phyloP scores from a whole-genome alignment of 2,329 filamentous ascomycete species.

The Dryadomyces sulphureus region DNA sequence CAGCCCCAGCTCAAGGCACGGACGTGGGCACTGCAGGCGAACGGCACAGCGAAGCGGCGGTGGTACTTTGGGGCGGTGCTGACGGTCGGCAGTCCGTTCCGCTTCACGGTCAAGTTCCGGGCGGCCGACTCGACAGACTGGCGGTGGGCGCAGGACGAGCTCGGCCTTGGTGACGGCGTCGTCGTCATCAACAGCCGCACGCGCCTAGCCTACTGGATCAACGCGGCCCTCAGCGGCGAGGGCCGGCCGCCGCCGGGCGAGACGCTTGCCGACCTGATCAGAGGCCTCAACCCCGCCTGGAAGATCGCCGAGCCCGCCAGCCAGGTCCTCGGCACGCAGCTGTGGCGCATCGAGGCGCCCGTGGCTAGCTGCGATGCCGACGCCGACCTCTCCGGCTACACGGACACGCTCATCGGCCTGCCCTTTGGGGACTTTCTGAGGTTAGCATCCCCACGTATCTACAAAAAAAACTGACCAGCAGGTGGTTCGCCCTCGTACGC shows the following conservation, averaged over 20 bases:
- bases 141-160: constrained; percentile 57
- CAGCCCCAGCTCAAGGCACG: constrained; percentile 13
- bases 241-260: not conserved
- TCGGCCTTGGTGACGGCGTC: constrained; percentile 46
- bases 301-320: constrained; percentile 38
- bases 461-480: constrained; percentile 13
- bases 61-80: constrained; percentile 42
- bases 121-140: constrained; percentile 49
- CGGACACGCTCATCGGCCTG: constrained; percentile 42
- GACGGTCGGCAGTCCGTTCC: constrained; percentile 29
- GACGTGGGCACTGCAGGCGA: constrained; percentile 27
- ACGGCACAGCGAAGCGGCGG: constrained; percentile 18
- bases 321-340: constrained; percentile 51
- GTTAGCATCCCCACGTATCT: constrained; percentile 18
- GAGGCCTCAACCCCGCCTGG: constrained; percentile 40
- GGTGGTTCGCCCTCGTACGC: constrained; percentile 72
- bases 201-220: constrained; percentile 9
- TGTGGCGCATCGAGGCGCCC: constrained; percentile 51
- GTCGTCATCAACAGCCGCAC: constrained; percentile 33
- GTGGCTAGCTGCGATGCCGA: constrained; percentile 37
- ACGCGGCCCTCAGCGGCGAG: constrained; percentile 1
- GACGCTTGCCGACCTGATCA: constrained; percentile 32
- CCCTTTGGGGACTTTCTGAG: constrained; percentile 43
- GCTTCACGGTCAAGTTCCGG: constrained; percentile 61
- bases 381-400: constrained; percentile 32